phyloP scores from a whole-genome alignment of 805 yeast species.

The Metschnikowia anglica region DNA sequence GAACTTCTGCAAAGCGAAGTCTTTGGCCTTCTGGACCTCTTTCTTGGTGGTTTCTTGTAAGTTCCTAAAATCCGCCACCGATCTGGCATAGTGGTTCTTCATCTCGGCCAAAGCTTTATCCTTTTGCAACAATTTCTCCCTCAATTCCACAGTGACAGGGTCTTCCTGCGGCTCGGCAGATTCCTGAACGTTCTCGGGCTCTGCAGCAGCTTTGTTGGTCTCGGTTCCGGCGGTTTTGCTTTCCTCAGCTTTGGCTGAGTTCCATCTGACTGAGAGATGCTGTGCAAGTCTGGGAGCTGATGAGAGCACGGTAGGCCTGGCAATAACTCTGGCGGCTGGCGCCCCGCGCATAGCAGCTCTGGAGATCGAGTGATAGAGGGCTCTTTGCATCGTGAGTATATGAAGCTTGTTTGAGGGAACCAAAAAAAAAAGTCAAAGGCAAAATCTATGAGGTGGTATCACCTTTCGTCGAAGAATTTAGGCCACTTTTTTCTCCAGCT shows the following conservation, averaged over 20 bases:
- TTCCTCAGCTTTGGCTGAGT: constrained; percentile 14
- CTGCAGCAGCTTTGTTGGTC: constrained; percentile 2
- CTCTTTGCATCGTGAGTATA: constrained; percentile 16
- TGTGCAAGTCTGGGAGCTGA: constrained; percentile 8
- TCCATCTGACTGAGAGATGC: constrained; percentile 11
- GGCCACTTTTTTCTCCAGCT: neutral
- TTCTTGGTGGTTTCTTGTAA: constrained; percentile 86
- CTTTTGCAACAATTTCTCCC: constrained; percentile 56
- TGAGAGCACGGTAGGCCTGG: constrained; percentile 8
- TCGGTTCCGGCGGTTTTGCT: constrained; percentile 1
- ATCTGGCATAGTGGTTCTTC: constrained; percentile 78
- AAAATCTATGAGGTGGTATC: neutral
- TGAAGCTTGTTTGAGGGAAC: neutral
- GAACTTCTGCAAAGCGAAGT: constrained; percentile 88
- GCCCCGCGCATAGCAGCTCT: constrained; percentile 14
- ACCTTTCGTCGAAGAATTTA: neutral
- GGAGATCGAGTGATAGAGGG: constrained; percentile 13
- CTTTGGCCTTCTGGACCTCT: constrained; percentile 83
- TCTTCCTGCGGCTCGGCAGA: constrained; percentile 18
- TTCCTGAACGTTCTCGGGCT: constrained; percentile 4
- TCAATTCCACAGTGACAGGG: constrained; percentile 38
- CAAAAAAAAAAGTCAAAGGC: neutral
- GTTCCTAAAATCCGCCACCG: constrained; percentile 90
- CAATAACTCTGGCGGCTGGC: constrained; percentile 7
- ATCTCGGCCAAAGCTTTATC: constrained; percentile 75